Evolutionary conservation across 164 flowering plant species (phyloP).

Genomic region (Nymphaea thermarum): DNA sequence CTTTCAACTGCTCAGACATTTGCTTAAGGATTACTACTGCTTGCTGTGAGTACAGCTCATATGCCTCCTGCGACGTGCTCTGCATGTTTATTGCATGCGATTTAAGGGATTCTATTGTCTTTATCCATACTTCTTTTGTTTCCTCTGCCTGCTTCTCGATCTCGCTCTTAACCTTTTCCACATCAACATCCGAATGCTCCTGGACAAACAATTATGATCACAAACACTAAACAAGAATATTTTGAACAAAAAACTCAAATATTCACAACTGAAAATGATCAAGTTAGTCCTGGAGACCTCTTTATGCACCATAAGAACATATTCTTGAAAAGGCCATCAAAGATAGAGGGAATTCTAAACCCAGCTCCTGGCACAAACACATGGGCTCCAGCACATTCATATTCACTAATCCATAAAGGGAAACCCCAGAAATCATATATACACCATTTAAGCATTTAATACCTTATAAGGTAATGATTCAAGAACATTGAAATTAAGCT

Average conservation of each 20-base stretch:
- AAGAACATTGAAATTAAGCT: no score
- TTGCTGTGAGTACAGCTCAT: conserved; percentile 52
- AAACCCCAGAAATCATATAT: no score
- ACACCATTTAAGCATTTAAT: no score
- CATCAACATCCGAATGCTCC: conserved; percentile 52
- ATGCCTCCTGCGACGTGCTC: conserved; percentile 71
- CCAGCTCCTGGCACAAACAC: no score
- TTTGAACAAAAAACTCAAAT: no score
- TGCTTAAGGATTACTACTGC: conserved; percentile 51
- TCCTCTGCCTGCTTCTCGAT: conserved; percentile 24
- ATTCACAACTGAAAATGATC: neutral
- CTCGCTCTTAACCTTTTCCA: conserved; percentile 33
- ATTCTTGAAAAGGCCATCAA: neutral
- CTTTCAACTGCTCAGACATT: conserved; percentile 50
- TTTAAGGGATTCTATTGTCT: conserved; percentile 52
- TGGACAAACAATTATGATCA: conserved; percentile 8
- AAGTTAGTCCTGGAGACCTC: neutral
- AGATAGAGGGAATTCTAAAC: no score
- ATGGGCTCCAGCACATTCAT: no score
- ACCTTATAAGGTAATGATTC: no score
- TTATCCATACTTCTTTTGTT: conserved; percentile 65
- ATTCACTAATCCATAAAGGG: no score
- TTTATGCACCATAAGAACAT: neutral
- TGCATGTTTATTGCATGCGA: conserved; percentile 77
- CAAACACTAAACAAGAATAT: no score